Evolutionary conservation across 345 rosid genomes (phyloP).

Genomic region (Dimocarpus longan): DNA sequence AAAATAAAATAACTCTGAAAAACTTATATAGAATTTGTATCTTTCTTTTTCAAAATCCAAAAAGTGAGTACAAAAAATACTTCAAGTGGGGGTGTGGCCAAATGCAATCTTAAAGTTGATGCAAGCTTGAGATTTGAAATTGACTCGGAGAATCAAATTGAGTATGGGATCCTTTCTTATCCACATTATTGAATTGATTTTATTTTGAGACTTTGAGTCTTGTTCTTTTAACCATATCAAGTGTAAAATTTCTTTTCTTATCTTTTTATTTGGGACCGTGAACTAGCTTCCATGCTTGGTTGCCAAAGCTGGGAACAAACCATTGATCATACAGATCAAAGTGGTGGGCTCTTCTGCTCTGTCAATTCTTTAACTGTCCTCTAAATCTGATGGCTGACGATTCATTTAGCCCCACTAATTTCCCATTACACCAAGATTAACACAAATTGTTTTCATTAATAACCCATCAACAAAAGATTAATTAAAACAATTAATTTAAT

Average conservation of each 20-base stretch:
- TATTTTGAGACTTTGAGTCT: no score
- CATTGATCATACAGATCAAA: slow-evolving; percentile 22
- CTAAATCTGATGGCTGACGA: slow-evolving; percentile 21
- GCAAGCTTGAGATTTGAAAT: no score
- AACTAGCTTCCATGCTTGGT: slow-evolving; percentile 40
- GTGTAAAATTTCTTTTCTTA: not conserved
- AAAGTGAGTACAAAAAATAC: not conserved
- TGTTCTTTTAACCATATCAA: slow-evolving; percentile 4
- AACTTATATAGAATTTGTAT: no score
- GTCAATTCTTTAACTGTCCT: slow-evolving; percentile 15
- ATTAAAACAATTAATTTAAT: no score
- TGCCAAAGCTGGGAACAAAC: slow-evolving; percentile 39
- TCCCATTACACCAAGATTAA: not conserved
- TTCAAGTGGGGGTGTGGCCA: no score
- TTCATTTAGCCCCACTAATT: not conserved
- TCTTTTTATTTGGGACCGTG: slow-evolving; percentile 19
- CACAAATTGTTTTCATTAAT: not conserved
- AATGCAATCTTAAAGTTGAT: no score
- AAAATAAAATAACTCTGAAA: no score
- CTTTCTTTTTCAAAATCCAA: not conserved
- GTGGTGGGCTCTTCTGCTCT: slow-evolving; percentile 21
- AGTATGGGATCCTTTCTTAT: slow-evolving; percentile 10
- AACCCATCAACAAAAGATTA: no score
- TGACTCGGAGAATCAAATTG: not conserved
- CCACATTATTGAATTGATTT: slow-evolving; percentile 4